Base-by-base conservation (phyloP, 2,329 filamentous ascomycete species). In the Aspergillus floridensis region DNA sequence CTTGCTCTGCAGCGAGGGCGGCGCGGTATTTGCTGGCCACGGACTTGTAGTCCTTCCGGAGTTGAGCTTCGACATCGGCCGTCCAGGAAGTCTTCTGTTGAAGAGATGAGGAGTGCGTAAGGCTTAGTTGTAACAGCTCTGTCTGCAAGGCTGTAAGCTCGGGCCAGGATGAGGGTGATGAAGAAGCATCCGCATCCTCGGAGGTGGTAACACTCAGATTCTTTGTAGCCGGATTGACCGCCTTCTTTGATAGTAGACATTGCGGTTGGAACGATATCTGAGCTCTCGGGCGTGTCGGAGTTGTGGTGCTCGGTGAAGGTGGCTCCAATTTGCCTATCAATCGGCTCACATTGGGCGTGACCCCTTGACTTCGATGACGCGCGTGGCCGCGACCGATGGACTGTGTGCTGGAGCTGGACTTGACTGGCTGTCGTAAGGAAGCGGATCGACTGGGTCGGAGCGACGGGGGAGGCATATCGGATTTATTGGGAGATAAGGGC, bases 91-190 rank as follows among this genome's bases (percentile, higher is more conserved):
- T 58, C 19, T 72, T 65, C 21, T 65, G 63, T 46, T 70, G 70
- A 21, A 72, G 55, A 7, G 65, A 68, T 5, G 68, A 67, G 7
- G 70, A 68, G 62, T 78, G 72, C 6, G 79, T 66, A 5, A 79
- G 69, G 55, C 71, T 73, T 16, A 80, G 62, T 57, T 81, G 78
- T 24, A 81, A 67, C 12, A 80, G 66, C 59, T 81, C 78, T 0
- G 74, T 77, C 58, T 77, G 74, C 32, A 79, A 53, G 12, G 72
- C 70, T 14, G 70, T 64, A 54, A 75, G 66, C 31, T 78, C 74
- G 21, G 74, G 71, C 64, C 70, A 71, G 8, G 71, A 67, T 6
- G 71, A 65, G 19, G 70, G 66, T 19, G 72, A 66, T 53, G 71
- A 61, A 5, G 65, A 65, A 32, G 62, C 50, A 47, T 61, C 63